Base-by-base conservation (phyloP, 2,329 filamentous ascomycete species). In the Ophiocordyceps unilateralis region DNA sequence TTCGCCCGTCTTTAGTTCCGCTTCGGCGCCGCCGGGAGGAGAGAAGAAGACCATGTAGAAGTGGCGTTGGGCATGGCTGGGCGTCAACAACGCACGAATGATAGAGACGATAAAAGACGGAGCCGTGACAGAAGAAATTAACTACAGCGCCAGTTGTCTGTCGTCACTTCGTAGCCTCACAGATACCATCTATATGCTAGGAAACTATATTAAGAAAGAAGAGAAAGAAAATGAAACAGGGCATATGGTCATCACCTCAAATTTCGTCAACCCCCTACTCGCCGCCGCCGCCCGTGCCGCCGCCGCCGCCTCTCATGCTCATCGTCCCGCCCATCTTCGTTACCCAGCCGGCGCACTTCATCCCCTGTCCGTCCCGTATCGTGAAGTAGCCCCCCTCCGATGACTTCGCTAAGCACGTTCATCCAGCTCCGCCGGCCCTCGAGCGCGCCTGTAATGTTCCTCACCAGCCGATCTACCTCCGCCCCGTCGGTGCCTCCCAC, bases 401-500 rank as follows among this genome's bases (percentile, higher is more conserved):
- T 42, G 21, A 61, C 50, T 23, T 54, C 51, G 39, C 56, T 55
- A 26, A 61, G 37, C 6, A 60, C 44, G 26, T 48, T 50, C 43
- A 58, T 48, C 58, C 57, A 61, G 23, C 55, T 53, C 22, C 48
- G 44, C 40, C 49, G 55, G 0, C 58, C 58, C 24, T 55, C 55
- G 12, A 61, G 48, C 36, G 53, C 53, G 19, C 50, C 51, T 34
- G 53, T 54, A 3, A 59, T 47, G 30, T 48, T 47, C 39, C 48
- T 51, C 24, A 54, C 53, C 7, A 58, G 41, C 17, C 49, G 51
- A 26, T 69, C 64, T 4, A 69, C 61, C 22, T 56, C 53, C 41
- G 62, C 60, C 1, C 50, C 49, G 21, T 72, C 65, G 0, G 65
- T 67, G 6, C 67, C 65, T 2, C 55, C 59, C 0, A 70, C 55